A percentile compares a stretch with the other conserved stretches of the same genome.
phyloP scores from a whole-genome alignment of 169 alveolate genomes.

The Blepharisma undulans region DNA sequence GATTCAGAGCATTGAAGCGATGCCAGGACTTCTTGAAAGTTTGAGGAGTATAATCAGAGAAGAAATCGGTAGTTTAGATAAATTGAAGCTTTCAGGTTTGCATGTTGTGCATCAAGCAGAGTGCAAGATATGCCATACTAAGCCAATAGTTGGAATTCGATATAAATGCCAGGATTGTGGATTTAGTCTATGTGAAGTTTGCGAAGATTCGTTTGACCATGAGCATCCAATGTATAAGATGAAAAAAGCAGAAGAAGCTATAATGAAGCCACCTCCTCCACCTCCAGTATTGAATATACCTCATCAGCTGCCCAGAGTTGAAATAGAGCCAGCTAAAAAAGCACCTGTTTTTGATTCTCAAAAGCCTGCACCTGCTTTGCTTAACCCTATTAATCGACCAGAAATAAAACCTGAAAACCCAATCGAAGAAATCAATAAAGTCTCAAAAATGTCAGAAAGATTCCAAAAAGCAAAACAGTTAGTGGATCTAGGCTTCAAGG shows the following conservation, averaged over 20 bases:
- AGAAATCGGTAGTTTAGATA: background rate
- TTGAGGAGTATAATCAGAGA: background rate
- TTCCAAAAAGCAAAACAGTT: background rate
- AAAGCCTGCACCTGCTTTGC: background rate
- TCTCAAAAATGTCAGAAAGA: background rate
- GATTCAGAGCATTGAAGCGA: background rate
- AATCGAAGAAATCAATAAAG: background rate
- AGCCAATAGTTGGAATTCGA: constrained; percentile 16
- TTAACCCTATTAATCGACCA: background rate
- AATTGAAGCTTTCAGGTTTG: background rate
- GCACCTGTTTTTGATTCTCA: background rate
- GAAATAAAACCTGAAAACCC: background rate
- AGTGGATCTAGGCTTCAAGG: background rate
- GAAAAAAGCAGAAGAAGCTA: background rate
- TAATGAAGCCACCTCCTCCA: background rate
- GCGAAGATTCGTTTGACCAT: background rate
- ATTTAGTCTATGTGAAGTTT: background rate
- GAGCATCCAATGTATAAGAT: constrained; percentile 3
- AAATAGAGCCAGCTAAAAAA: background rate
- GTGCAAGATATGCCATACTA: background rate
- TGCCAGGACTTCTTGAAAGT: background rate
- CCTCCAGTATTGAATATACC: background rate
- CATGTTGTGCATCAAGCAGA: background rate
- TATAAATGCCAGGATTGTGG: constrained; percentile 22
- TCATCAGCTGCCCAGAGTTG: background rate